Base-by-base conservation (phyloP, 2,329 filamentous ascomycete species). In the Clarireedia monteithiana region DNA sequence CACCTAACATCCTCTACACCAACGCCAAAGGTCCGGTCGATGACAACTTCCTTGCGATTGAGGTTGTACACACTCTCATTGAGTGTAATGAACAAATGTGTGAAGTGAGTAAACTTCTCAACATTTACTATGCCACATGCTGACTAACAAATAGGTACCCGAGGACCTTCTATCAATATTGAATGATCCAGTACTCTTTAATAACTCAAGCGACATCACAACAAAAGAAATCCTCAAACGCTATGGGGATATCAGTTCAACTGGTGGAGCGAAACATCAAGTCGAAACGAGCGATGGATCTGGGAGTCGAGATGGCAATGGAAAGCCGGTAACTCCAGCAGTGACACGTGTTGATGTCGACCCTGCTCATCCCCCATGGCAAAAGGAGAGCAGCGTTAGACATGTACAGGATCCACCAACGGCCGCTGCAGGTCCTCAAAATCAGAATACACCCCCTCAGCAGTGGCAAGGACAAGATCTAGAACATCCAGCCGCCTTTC, bases 211-310 rank as follows among this genome's bases (percentile, higher is more conserved):
- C 47, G 92, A 99, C 58, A 85, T 96, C 60, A 96, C 92, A 1
- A 95, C 91, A 5, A 99, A 99, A 71, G 94, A 99, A 67, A 97
- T 99, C 54, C 79, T 99, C 51, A 95, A 92, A 70, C 84, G 90
- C 56, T 96, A 95, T 72, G 91, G 91, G 50, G 89, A 95, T 67
- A 86, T 94, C 60, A 73, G 74, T 55, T 66, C 68, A 0, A 73
- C 68, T 57, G 71, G 73, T 12, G 76, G 77, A 6, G 74, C 77
- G 45, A 73, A 84, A 73, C 73, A 88, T 75, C 74, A 81, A 74
- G 73, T 76, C 71, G 81, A 83, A 72, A 73, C 78, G 66, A 73
- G 78, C 69, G 77, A 83, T 68, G 74, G 64, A 70, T 62, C 70
- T 69, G 74, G 77, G 71, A 75, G 78, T 71, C 77, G 77, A 69